phyloP scores from a whole-genome alignment of 2,329 filamentous ascomycete species.

The Pseudogymnoascus sp. region DNA sequence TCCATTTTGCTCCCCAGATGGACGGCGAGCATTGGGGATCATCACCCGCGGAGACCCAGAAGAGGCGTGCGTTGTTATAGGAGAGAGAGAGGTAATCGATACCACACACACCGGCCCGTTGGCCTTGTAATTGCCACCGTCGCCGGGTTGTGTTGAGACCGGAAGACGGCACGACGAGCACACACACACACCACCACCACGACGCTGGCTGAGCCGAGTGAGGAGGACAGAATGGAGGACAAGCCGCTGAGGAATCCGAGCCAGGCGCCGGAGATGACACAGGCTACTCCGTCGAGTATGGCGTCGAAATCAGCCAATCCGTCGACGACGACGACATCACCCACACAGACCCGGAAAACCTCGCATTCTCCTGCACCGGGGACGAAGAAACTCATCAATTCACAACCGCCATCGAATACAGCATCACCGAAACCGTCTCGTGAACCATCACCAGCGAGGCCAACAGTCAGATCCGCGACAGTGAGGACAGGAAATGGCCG shows the following conservation, averaged over 20 bases:
- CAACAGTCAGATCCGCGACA: conserved; percentile 23
- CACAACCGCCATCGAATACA: conserved; percentile 30
- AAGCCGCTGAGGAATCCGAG: neutral
- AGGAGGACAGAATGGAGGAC: neutral
- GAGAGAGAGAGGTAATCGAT: neutral
- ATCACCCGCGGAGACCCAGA: neutral
- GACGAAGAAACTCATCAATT: conserved; percentile 21
- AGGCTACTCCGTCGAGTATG: conserved; percentile 6
- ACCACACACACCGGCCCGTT: neutral
- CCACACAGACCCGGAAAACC: conserved; percentile 18
- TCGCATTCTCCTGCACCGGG: conserved; percentile 19
- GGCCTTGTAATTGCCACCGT: neutral
- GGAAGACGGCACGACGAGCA: neutral
- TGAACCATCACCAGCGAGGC: conserved; percentile 38
- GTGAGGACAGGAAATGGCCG: conserved; percentile 44
- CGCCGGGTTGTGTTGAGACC: neutral
- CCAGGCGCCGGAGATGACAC: neutral
- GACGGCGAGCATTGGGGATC: conserved; percentile 2
- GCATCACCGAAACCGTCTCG: conserved; percentile 40
- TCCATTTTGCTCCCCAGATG: neutral
- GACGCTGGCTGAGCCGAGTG: neutral
- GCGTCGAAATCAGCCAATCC: conserved; percentile 1
- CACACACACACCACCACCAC: neutral
- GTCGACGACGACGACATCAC: conserved; percentile 10
- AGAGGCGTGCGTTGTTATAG: neutral